phyloP scores from a whole-genome alignment of 164 flowering plant species.

The Annona squamosa region DNA sequence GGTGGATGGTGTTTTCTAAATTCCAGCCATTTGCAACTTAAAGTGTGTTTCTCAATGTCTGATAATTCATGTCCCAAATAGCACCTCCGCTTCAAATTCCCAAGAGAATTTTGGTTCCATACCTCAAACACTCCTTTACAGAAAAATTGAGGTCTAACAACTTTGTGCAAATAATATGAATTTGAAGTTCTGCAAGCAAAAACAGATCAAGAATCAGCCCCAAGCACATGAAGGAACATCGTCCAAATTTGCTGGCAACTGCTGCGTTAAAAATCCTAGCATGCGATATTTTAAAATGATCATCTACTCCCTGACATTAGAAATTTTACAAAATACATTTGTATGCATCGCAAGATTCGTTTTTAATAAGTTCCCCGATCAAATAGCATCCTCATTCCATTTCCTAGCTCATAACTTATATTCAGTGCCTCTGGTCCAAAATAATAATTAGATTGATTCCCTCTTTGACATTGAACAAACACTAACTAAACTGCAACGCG shows the following conservation, averaged over 20 bases:
- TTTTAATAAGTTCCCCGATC: too few species aligned
- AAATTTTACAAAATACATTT: too few species aligned
- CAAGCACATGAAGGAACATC: background rate
- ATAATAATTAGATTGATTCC: background rate
- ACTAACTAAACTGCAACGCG: background rate
- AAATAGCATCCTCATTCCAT: too few species aligned
- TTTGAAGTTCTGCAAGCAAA: conserved; percentile 48
- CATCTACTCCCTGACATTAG: too few species aligned
- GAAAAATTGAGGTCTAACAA: conserved; percentile 22
- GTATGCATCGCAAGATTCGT: too few species aligned
- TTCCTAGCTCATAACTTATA: too few species aligned
- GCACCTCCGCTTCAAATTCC: conserved; percentile 35
- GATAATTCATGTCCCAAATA: conserved; percentile 22
- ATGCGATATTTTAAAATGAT: background rate
- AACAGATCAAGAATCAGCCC: conserved; percentile 10
- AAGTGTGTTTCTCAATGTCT: conserved; percentile 19
- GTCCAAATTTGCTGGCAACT: background rate
- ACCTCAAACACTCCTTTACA: conserved; percentile 27
- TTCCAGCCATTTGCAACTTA: conserved; percentile 18
- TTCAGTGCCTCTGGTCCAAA: too few species aligned
- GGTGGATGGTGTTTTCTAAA: conserved; percentile 16
- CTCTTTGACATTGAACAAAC: background rate
- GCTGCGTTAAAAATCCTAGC: background rate
- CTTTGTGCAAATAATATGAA: conserved; percentile 32
- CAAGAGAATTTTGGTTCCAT: conserved; percentile 26